Evolutionary conservation across 2,329 filamentous ascomycete species (phyloP).

Genomic region (Zasmidium angulare): DNA sequence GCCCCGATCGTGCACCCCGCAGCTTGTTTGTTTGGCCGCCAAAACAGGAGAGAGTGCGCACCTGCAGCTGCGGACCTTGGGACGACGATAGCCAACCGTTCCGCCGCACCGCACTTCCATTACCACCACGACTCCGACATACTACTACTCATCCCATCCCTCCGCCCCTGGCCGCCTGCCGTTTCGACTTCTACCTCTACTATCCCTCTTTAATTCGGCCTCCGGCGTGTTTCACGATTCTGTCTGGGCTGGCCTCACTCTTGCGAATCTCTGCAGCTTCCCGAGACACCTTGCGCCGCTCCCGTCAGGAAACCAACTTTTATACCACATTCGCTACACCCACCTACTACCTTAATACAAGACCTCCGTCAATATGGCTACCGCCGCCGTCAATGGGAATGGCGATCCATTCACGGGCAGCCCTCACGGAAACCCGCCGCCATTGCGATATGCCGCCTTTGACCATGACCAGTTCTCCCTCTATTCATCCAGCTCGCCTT

Average conservation of each 20-base stretch:
- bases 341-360: slow-evolving; percentile 9
- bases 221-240: neutral
- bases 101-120: neutral
- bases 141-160: neutral
- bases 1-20: neutral
- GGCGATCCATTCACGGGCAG: slow-evolving; percentile 47
- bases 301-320: neutral
- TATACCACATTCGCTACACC: slow-evolving; percentile 8
- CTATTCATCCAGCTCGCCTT: slow-evolving; percentile 73
- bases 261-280: slow-evolving; percentile 6
- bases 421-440: slow-evolving; percentile 31
- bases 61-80: neutral
- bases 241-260: neutral
- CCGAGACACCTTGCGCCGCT: slow-evolving; percentile 14
- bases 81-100: neutral
- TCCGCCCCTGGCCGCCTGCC: neutral
- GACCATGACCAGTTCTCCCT: slow-evolving; percentile 74
- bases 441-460: slow-evolving; percentile 77
- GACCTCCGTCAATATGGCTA: slow-evolving; percentile 39
- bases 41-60: neutral
- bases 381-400: slow-evolving; percentile 39
- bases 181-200: neutral
- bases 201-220: neutral
- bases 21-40: neutral
- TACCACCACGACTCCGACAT: too few relatives aligned